phyloP scores from a whole-genome alignment of 352 stramenopile genomes.

The Globisporangium abappressorium region DNA sequence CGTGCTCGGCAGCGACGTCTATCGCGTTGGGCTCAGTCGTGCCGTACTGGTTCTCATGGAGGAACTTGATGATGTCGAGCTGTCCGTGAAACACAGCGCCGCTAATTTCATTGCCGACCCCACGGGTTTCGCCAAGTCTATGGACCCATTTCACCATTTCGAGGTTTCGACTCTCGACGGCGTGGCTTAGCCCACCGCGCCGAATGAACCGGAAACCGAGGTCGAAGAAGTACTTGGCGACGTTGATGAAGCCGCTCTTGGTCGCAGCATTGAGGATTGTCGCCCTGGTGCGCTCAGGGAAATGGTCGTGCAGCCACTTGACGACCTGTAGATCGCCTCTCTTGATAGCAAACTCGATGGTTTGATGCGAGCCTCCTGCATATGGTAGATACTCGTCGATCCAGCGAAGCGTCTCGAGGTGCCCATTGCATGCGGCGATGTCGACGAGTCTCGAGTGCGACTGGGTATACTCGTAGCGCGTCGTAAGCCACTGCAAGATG shows the following conservation, averaged over 20 bases:
- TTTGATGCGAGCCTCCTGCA: not conserved
- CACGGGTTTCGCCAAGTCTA: no score
- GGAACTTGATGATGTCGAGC: not conserved
- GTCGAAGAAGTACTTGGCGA: not conserved
- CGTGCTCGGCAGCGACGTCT: not conserved
- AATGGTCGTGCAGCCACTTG: not conserved
- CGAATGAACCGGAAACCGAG: not conserved
- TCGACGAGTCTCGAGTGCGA: not conserved
- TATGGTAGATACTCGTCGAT: no score
- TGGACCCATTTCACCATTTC: no score
- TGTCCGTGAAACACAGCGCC: no score
- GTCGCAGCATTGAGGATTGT: no score
- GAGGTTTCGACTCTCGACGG: not conserved
- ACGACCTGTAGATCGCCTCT: not conserved
- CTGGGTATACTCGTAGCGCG: not conserved
- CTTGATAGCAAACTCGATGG: not conserved
- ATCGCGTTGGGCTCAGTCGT: not conserved
- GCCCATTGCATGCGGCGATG: not conserved
- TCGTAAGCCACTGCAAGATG: slow-evolving; percentile 1
- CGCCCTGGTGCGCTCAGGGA: not conserved
- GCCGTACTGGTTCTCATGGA: not conserved
- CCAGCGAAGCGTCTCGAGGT: not conserved
- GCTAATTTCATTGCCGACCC: no score
- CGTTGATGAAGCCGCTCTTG: not conserved
- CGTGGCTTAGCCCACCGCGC: not conserved